Evolutionary conservation across 306 rosid species (phyloP), one percentile per base, ranked within the genome.

Genomic region (Purshia tridentata): DNA sequence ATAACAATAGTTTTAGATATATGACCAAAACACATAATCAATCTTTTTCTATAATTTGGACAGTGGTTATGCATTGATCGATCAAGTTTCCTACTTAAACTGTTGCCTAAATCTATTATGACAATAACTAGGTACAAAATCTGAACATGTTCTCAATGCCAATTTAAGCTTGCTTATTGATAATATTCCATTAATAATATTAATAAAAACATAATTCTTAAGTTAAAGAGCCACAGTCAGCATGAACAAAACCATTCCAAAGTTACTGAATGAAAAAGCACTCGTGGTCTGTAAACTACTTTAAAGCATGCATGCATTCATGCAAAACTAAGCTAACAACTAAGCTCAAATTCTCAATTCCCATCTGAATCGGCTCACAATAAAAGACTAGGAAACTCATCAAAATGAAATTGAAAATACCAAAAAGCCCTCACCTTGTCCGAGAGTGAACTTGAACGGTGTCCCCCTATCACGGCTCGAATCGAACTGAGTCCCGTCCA

Each of bases 401-500:
- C 42, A 53, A 7, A 51, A 2, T 10, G 58, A 6, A 51, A 12
- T 1, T 10, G 4, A 8, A 72, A 3, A 10, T 0, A 29, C 3
- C 6, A 71, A 14, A 29, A 47, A 55, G 8, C 39, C 64, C 87
- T 78, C 41, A 94, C 98, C 98, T 83, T 88, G 98, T 42, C 98
- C 98, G 23, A 94, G 98, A n/a, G 96, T 89, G 77, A 94, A 94
- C 82, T 77, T 88, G 80, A 94, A 91, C 4, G 97, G 91, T 4
- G 82, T 82, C 22, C 81, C 94, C 35, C 81, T 74, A 46, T 91
- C 95, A 22, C 97, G 91, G 86, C 97, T 94, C 5, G 98, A 94
- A 88, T 94, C 98, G 67, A 94, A 94, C 81, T 86, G 75, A 0
- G 98, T 88, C 60, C 98, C 97, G 78, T 94, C 97, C 19, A 89